phyloP scores from a whole-genome alignment of 306 rosid species.

The Quercus berberidifolia region DNA sequence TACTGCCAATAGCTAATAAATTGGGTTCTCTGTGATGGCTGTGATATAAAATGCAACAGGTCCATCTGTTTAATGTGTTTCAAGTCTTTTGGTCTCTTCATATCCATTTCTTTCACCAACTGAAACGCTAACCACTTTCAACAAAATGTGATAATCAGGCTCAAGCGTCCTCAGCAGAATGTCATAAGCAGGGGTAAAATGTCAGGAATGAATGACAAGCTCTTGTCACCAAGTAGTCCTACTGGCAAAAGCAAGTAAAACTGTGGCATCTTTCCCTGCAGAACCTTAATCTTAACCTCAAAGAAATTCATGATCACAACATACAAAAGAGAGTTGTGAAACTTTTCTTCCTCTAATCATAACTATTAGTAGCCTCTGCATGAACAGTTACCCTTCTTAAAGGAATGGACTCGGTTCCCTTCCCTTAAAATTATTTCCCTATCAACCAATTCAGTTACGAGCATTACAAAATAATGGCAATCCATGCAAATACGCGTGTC shows the following conservation, averaged over 20 bases:
- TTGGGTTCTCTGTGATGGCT: too few relatives aligned
- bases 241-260: not conserved
- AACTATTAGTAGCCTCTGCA: constrained; percentile 34
- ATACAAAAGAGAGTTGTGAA: not conserved
- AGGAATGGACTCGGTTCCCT: constrained; percentile 49
- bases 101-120: too few relatives aligned
- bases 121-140: too few relatives aligned
- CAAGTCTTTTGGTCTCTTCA: too few relatives aligned
- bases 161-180: too few relatives aligned
- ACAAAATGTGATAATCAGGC: too few relatives aligned
- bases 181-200: too few relatives aligned
- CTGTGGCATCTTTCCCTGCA: not conserved
- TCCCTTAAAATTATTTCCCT: constrained; percentile 57
- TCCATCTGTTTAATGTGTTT: too few relatives aligned
- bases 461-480: constrained; percentile 57
- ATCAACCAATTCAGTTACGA: constrained; percentile 34
- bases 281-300: not conserved
- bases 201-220: too few relatives aligned
- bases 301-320: not conserved
- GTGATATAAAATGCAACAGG: too few relatives aligned
- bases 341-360: not conserved
- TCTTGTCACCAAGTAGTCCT: not conserved
- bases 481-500: constrained; percentile 43
- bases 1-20: too few relatives aligned
- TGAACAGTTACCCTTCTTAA: constrained; percentile 56